Base-by-base conservation (phyloP, 768 basidiomycete genomes). In the Kwoniella sp. region DNA sequence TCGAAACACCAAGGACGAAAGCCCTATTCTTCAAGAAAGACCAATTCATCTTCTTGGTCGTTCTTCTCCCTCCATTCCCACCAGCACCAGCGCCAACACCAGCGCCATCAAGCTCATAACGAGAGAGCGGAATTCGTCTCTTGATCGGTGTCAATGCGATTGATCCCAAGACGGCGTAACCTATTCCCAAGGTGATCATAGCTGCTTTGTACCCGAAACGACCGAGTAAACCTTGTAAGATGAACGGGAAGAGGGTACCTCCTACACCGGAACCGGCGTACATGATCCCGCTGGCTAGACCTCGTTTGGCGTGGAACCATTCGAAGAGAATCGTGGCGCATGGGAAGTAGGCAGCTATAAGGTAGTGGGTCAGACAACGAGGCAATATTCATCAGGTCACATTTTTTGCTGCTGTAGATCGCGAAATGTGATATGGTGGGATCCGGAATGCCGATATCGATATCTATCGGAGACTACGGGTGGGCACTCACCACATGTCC, bases 231-330 rank as follows among this genome's bases (percentile, higher is more conserved):
- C 65, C 72, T 22, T 65, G 49, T 30, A 79, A 64, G 33, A 79
- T 21, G 52, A 76, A 74, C 0, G 77, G 76, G 65, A 76, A 79
- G 47, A 77, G 62, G 22, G 67, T 62, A 10, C 77, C 77, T 5
- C 77, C 77, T 6, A 63, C 47, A 2, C 72, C 74, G 13, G 72
- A 70, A 2, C 76, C 76, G 25, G 70, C 64, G 63, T 71, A 79
- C 64, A 75, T 68, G 24, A 77, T 70, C 0, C 77, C 77, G 17
- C 59, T 57, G 1, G 77, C 77, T 4, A 78, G 52, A 6, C 77
- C 77, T 44, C 77, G 65, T 25, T 63, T 55, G 10, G 58, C 59
- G 30, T 65, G 63, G 65, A 78, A 78, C 77, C 77, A 76, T 55
- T 78, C 72, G 58, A 76, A 76, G 9, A 78, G 58, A 37, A 76